A percentile compares a stretch with the other conserved stretches of the same genome.
phyloP scores from a whole-genome alignment of 225 moss, liverwort and hornwort species.

The Ulota crispa region DNA sequence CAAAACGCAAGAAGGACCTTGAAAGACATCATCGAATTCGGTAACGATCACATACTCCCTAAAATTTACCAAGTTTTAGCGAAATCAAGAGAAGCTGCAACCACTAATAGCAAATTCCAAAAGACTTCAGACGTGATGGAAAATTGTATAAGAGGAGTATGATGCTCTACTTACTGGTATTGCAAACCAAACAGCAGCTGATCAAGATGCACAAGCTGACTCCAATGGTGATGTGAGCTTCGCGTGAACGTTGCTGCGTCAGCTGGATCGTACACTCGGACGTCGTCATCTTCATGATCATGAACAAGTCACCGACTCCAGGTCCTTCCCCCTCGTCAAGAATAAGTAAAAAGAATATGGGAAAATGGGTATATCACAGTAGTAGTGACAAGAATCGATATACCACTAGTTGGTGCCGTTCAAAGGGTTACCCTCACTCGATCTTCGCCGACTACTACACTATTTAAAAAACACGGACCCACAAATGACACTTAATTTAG shows the following conservation, averaged over 20 bases:
- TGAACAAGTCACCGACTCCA: neutral
- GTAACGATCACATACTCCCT: no score
- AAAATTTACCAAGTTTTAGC: neutral
- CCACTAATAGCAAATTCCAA: neutral
- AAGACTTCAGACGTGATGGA: neutral
- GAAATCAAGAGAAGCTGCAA: neutral
- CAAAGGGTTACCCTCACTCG: neutral
- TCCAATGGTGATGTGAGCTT: neutral
- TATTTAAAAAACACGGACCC: neutral
- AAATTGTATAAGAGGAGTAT: neutral
- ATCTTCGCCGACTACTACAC: neutral
- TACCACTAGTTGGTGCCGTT: neutral
- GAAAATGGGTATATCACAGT: no score
- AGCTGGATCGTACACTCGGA: neutral
- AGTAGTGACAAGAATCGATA: neutral
- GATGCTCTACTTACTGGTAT: slow-evolving; percentile 16
- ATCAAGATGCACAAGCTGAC: slow-evolving; percentile 26
- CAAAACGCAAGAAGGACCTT: no score
- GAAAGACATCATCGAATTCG: neutral
- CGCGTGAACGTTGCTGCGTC: neutral
- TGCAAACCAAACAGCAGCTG: slow-evolving; percentile 10
- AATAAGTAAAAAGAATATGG: no score
- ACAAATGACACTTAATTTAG: neutral
- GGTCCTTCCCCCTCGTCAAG: neutral
- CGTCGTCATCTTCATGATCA: slow-evolving; percentile 10